Evolutionary conservation across 139 green algal genomes (phyloP), one percentile per base, ranked within the genome.

Genomic region (Parachlorella kessleri): DNA sequence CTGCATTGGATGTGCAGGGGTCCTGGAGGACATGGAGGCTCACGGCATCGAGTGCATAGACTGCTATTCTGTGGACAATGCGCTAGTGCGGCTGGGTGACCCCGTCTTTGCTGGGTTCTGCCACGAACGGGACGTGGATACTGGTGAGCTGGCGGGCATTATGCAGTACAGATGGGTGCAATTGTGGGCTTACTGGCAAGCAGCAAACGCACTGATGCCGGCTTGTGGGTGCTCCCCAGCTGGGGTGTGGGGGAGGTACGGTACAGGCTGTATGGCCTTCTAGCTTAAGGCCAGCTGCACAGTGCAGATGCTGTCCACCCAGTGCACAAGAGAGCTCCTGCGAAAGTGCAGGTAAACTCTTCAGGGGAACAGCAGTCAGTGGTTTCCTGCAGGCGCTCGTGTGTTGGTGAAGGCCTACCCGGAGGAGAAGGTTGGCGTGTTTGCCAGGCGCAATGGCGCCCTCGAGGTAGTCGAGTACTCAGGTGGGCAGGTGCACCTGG

Each of bases 401-500:
- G 91, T 94, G 67, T 78, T 98, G 37, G 87, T 89, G 1, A 97
- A 97, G 86, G 87, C 89, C 0, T 86, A 87, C 36, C 89, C 94
- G 1, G 84, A 90, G 67, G 95, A 98, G 80, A 93, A 93, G 78
- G 95, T 97, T 21, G 88, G 93, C n/a, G 92, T 96, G 39, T 94
- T 96, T 84, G 91, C 86, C 10, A 66, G 66, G 37, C 77, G 80
- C 35, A 64, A 40, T 32, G 88, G 79, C 14, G 42, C 59, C 4
- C 70, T 94, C 6, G 81, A 91, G 74, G 95, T 98, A 39, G 85
- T 98, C 41, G 95, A 98, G 73, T 98, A 98, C 84, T 93, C 85
- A 9, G 75, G 75, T 81, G 75, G 39, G 65, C 14, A 30, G 4
- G 6, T 30, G n/a, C n/a, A n/a, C n/a, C n/a, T n/a, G n/a, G n/a